A percentile compares a stretch with the other conserved stretches of the same genome.
Conservation (phyloP, 73 alveolate genomes). For the Stentor coeruleus region DNA sequence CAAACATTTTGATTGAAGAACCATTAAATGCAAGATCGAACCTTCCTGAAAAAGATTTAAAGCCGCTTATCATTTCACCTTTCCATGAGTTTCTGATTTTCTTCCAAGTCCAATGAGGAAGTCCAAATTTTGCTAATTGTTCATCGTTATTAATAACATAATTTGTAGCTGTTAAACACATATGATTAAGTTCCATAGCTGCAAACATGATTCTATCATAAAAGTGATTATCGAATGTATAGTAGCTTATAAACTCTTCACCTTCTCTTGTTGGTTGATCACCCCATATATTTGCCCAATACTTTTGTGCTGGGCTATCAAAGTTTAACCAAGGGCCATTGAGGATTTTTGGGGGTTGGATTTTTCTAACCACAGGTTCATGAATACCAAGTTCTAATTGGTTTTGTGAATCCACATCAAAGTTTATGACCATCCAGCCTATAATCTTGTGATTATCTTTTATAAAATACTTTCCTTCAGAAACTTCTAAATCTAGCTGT, state of each 20-base stretch:
- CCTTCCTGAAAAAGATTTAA: background rate
- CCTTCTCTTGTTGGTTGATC: background rate
- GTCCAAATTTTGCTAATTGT: background rate
- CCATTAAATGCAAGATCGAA: background rate
- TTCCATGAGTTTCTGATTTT: background rate
- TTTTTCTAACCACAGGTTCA: background rate
- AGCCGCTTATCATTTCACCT: background rate
- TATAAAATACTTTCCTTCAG: background rate
- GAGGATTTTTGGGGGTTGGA: background rate
- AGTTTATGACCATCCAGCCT: slow-evolving; percentile 2
- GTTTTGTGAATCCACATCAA: background rate
- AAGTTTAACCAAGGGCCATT: background rate
- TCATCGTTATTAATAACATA: background rate
- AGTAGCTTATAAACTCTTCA: background rate
- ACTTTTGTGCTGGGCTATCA: background rate
- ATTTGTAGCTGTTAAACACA: background rate
- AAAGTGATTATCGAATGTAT: no score
- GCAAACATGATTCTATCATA: background rate
- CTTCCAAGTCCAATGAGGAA: background rate
- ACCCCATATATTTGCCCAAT: background rate
- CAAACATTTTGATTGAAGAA: background rate
- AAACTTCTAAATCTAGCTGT: background rate
- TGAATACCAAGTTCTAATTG: background rate
- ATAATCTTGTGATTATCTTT: background rate
- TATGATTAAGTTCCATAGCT: background rate